Conservation (phyloP, 495 filamentous ascomycete genomes). For the Chaetomium fimeti region DNA sequence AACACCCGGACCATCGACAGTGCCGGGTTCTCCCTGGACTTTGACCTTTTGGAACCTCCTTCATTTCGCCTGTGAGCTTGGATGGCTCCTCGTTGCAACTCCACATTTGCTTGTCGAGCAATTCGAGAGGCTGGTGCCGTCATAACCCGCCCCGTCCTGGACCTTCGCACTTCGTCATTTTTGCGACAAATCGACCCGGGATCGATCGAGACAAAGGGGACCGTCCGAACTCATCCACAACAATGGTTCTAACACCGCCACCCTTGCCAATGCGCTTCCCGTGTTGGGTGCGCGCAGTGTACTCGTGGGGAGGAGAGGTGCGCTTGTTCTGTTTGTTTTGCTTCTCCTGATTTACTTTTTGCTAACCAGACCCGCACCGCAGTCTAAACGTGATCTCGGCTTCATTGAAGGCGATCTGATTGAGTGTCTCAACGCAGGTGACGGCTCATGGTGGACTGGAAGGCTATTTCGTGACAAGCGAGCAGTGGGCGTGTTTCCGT, state of each 20-base stretch:
- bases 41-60: not conserved
- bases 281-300: conserved; percentile 92
- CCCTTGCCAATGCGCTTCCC: conserved; percentile 80
- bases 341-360: not conserved
- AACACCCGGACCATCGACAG: not conserved
- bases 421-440: conserved; percentile 95
- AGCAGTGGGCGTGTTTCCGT: conserved; percentile 89
- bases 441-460: conserved; percentile 98
- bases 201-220: not conserved
- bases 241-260: conserved; percentile 57
- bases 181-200: conserved; percentile 1
- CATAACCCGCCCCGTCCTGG: conserved; percentile 5
- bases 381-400: conserved; percentile 88
- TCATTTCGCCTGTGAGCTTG: conserved; percentile 4
- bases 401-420: conserved; percentile 98
- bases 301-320: conserved; percentile 95
- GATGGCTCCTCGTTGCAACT: conserved; percentile 15
- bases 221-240: not conserved
- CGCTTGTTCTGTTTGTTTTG: conserved; percentile 29
- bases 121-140: conserved; percentile 13
- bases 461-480: conserved; percentile 80
- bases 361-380: conserved; percentile 10
- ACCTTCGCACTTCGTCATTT: not conserved
- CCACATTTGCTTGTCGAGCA: conserved; percentile 15
- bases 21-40: conserved; percentile 6